A percentile compares a stretch with the other conserved stretches of the same genome.
phyloP scores from a whole-genome alignment of 306 rosid species.

The Casuarina cunninghamiana region DNA sequence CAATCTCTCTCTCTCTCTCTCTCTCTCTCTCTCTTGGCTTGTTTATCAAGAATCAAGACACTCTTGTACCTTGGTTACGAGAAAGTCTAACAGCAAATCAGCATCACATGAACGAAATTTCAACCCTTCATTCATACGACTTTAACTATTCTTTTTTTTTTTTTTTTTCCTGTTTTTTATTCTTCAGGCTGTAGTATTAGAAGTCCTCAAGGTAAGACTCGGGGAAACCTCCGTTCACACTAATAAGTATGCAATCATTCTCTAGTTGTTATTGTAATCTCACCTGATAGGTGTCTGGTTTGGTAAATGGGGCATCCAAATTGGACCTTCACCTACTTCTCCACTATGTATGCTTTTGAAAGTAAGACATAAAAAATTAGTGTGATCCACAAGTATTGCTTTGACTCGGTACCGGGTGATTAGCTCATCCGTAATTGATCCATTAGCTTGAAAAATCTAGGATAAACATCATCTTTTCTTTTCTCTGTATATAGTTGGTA shows the following conservation, averaged over 20 bases:
- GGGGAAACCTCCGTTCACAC: background rate
- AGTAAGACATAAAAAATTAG: background rate
- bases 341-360: conserved; percentile 9
- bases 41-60: conserved; percentile 27
- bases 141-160: conserved; percentile 2
- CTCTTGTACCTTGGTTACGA: conserved; percentile 2
- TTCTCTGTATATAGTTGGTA: background rate
- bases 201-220: conserved; percentile 11
- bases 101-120: background rate
- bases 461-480: background rate
- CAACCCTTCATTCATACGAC: background rate
- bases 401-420: background rate
- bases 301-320: conserved; percentile 15
- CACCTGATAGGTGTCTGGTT: background rate
- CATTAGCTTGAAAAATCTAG: background rate
- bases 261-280: conserved; percentile 4
- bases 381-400: background rate
- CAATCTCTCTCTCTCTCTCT: conserved; percentile 22
- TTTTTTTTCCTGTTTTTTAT: background rate
- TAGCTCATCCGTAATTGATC: background rate
- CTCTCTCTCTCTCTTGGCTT: conserved; percentile 19
- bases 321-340: conserved; percentile 20
- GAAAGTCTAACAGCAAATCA: background rate
- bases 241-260: conserved; percentile 19
- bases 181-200: background rate